Percentiles rank a stretch among this genome's conserved stretches.
Evolutionary conservation across 768 basidiomycete genomes (phyloP).

Genomic region (Baorangia bicolor): DNA sequence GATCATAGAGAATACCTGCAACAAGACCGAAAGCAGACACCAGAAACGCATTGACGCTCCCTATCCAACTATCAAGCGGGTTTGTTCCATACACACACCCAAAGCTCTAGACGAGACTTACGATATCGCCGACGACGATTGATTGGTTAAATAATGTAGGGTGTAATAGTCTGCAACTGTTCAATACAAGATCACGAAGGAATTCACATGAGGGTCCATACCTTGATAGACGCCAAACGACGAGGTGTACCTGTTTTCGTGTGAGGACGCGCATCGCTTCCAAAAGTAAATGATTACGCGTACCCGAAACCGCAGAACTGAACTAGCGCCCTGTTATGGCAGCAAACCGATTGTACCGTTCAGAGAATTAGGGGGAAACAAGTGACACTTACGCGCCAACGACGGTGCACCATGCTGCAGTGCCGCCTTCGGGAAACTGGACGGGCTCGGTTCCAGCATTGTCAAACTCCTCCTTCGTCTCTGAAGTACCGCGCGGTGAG

Average conservation of each 20-base stretch:
- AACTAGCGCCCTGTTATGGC: slow-evolving; percentile 26
- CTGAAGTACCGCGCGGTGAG: background rate
- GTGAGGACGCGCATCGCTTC: background rate
- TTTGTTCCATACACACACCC: background rate
- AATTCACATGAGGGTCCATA: background rate
- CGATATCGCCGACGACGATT: slow-evolving; percentile 38
- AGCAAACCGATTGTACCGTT: background rate
- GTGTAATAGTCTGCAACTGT: slow-evolving; percentile 38
- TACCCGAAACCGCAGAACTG: slow-evolving; percentile 37
- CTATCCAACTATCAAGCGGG: slow-evolving; percentile 38
- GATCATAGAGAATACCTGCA: slow-evolving; percentile 48
- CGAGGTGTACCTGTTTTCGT: slow-evolving; percentile 28
- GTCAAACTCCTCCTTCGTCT: background rate
- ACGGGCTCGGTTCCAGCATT: background rate
- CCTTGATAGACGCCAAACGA: slow-evolving; percentile 45
- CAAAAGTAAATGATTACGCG: background rate
- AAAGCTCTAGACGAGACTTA: slow-evolving; percentile 16
- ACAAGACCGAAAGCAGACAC: slow-evolving; percentile 38
- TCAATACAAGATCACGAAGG: background rate
- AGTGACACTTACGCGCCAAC: slow-evolving; percentile 23
- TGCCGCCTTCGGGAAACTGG: slow-evolving; percentile 31
- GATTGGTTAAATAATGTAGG: slow-evolving; percentile 33
- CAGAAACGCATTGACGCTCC: slow-evolving; percentile 45
- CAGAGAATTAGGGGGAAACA: background rate
- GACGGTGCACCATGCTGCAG: slow-evolving; percentile 24